Evolutionary conservation across 495 filamentous ascomycete species (phyloP).

Genomic region (Lasiosphaeria hispida): DNA sequence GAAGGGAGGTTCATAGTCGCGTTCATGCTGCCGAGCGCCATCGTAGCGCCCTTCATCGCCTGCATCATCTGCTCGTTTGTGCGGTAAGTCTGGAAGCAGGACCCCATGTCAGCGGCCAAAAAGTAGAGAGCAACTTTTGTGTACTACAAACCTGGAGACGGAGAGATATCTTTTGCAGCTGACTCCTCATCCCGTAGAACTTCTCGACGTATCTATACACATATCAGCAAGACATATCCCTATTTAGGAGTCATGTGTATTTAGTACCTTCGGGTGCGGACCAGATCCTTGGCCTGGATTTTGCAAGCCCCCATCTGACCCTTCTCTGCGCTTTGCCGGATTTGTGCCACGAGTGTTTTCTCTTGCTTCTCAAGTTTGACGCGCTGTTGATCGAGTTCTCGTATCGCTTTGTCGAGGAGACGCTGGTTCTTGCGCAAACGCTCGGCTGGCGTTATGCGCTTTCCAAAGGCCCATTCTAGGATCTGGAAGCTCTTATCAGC

Average conservation of each 20-base stretch:
- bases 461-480: conserved; percentile 97
- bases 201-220: conserved; percentile 82
- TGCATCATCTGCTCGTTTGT: conserved; percentile 99
- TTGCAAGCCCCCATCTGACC: conserved; percentile 94
- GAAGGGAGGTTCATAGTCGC: conserved; percentile 94
- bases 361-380: conserved; percentile 96
- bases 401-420: conserved; percentile 92
- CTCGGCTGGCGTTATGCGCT: conserved; percentile 96
- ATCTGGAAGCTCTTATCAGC: conserved; percentile 54
- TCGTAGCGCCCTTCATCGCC: conserved; percentile 96
- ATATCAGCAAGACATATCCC: conserved; percentile 6
- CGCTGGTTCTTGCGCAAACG: conserved; percentile 95
- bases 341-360: conserved; percentile 92
- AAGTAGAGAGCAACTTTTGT: background rate
- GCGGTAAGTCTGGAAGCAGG: conserved; percentile 70
- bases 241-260: background rate
- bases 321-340: conserved; percentile 97
- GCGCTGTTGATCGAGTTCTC: conserved; percentile 90
- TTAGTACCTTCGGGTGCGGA: conserved; percentile 77
- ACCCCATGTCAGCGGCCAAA: conserved; percentile 11
- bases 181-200: conserved; percentile 96
- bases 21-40: conserved; percentile 93
- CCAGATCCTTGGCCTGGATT: conserved; percentile 96
- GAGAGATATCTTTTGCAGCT: conserved; percentile 91
- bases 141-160: conserved; percentile 74